Evolutionary conservation across 495 filamentous ascomycete species (phyloP).

Genomic region (Penicillium paxilli): DNA sequence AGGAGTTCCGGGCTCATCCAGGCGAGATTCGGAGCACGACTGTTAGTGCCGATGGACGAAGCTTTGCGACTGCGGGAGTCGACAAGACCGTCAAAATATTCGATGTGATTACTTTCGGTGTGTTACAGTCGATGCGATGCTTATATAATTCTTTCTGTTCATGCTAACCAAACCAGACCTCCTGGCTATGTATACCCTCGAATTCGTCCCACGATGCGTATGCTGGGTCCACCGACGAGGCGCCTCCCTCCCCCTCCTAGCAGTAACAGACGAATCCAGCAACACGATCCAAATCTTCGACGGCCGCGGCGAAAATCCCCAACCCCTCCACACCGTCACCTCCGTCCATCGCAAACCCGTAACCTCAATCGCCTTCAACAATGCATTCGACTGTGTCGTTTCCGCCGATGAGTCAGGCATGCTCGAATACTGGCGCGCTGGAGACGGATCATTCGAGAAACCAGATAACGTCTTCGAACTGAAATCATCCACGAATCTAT

Average conservation of each 20-base stretch:
- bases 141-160: not conserved
- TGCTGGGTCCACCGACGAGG: conserved; percentile 94
- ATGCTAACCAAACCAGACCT: conserved; percentile 58
- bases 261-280: conserved; percentile 79
- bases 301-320: conserved; percentile 76
- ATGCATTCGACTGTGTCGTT: conserved; percentile 82
- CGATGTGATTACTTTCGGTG: conserved; percentile 89
- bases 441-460: conserved; percentile 75
- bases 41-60: conserved; percentile 85
- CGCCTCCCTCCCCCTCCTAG: conserved; percentile 80
- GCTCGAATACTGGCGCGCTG: conserved; percentile 93
- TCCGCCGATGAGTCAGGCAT: conserved; percentile 90
- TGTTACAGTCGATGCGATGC: conserved; percentile 4
- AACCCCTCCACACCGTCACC: conserved; percentile 71
- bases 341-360: conserved; percentile 77
- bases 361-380: conserved; percentile 83
- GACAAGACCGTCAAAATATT: conserved; percentile 95
- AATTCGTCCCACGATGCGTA: conserved; percentile 72
- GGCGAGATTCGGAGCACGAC: conserved; percentile 82
- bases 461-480: conserved; percentile 87
- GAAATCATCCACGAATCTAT: conserved; percentile 90
- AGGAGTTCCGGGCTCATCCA: conserved; percentile 90
- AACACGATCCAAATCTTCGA: conserved; percentile 80
- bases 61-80: conserved; percentile 83
- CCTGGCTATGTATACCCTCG: conserved; percentile 73